A percentile compares a stretch with the other conserved stretches of the same genome.
These are phyloP conservation scores for Yamadazyma trypodendri DNA, from an alignment of 1,139 yeast genomes.

Conservation along the genomic window DNA sequence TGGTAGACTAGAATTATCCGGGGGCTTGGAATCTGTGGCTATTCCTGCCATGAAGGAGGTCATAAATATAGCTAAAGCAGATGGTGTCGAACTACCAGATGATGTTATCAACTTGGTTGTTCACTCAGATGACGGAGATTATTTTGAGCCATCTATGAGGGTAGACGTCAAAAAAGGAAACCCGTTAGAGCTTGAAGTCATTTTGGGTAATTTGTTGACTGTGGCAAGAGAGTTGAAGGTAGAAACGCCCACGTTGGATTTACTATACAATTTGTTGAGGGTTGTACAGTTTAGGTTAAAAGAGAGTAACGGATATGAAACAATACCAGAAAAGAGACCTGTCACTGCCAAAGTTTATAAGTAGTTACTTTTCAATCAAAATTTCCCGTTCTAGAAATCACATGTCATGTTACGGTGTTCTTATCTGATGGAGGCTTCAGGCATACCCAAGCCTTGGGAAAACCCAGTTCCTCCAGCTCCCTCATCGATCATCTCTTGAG, in stretches of 20 bases:
- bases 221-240: constrained; percentile 11
- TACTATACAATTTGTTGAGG: constrained; percentile 36
- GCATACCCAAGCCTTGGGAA: constrained; percentile 47
- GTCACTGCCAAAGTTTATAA: constrained; percentile 10
- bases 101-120: constrained; percentile 20
- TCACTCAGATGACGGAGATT: constrained; percentile 60
- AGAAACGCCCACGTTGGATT: constrained; percentile 21
- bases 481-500: constrained; percentile 14
- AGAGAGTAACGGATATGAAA: constrained; percentile 11
- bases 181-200: constrained; percentile 31
- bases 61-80: constrained; percentile 17
- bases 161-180: constrained; percentile 32
- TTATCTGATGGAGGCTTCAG: constrained; percentile 28
- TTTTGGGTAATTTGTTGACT: constrained; percentile 24
- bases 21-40: constrained; percentile 17
- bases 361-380: constrained; percentile 2
- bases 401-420: too few relatives aligned
- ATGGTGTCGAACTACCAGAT: constrained; percentile 17
- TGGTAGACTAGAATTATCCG: constrained; percentile 20
- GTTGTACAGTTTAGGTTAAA: constrained; percentile 32
- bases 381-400: constrained; percentile 11
- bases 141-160: constrained; percentile 38
- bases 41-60: constrained; percentile 21
- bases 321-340: constrained; percentile 12
- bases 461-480: constrained; percentile 47